These are phyloP conservation scores for Coleophoma crateriformis DNA, from an alignment of 2,329 filamentous ascomycete genomes.

Conservation along the genomic window DNA sequence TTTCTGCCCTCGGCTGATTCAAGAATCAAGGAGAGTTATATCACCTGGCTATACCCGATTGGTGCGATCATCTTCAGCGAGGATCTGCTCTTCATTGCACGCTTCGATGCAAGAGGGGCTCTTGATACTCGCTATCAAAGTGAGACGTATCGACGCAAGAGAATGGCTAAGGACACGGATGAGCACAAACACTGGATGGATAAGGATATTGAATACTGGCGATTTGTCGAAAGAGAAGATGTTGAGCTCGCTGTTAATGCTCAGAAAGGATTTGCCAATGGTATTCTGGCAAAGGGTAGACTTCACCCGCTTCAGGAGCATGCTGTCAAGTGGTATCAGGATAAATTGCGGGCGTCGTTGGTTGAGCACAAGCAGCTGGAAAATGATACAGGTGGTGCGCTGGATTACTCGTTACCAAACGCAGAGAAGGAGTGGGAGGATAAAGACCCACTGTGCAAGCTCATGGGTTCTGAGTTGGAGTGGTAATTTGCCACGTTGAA, in stretches of 20 bases:
- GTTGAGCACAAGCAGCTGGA: neutral
- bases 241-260: neutral
- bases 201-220: slow-evolving; percentile 1
- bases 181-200: slow-evolving; percentile 2
- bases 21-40: neutral
- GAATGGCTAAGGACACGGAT: neutral
- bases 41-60: slow-evolving; percentile 2
- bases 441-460: neutral
- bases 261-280: slow-evolving; percentile 1
- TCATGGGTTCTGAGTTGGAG: neutral
- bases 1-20: neutral
- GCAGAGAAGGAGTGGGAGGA: neutral
- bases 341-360: neutral
- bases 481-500: neutral
- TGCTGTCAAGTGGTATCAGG: slow-evolving; percentile 2
- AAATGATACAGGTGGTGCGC: neutral
- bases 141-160: slow-evolving; percentile 1
- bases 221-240: slow-evolving; percentile 1
- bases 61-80: slow-evolving; percentile 3
- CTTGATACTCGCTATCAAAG: slow-evolving; percentile 1
- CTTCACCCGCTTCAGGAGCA: slow-evolving; percentile 2
- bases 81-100: slow-evolving; percentile 1
- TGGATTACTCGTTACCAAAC: slow-evolving; percentile 1
- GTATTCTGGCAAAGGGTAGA: slow-evolving; percentile 1
- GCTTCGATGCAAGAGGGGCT: neutral